A percentile compares a stretch with the other conserved stretches of the same genome.
These are phyloP conservation scores for Letharia columbiana DNA, from an alignment of 495 filamentous ascomycete genomes.

Conservation along the genomic window DNA sequence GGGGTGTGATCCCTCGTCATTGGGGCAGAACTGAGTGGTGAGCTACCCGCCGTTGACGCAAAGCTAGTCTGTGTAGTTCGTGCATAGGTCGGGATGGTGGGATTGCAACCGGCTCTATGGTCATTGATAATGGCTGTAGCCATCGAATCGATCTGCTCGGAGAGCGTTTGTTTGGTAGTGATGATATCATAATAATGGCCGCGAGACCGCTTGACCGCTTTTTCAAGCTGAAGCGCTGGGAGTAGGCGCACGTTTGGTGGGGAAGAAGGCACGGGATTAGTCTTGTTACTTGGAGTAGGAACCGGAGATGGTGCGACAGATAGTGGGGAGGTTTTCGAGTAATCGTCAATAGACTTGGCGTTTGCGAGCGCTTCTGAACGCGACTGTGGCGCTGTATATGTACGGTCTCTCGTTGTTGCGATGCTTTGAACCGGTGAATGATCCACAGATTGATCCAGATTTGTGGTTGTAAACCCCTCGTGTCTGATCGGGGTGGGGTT, in stretches of 20 bases:
- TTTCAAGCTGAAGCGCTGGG: not conserved
- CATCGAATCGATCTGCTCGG: not conserved
- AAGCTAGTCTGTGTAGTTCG: not conserved
- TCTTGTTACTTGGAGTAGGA: not conserved
- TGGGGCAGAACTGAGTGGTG: not conserved
- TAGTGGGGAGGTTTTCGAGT: not conserved
- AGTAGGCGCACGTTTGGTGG: not conserved
- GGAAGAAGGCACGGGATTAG: not conserved
- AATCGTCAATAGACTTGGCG: not conserved
- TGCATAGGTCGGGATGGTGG: not conserved
- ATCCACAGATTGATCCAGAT: not conserved
- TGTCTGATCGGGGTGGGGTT: conserved; percentile 12
- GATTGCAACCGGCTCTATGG: not conserved
- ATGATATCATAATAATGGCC: not conserved
- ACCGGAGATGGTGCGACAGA: not conserved
- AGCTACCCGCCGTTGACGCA: not conserved
- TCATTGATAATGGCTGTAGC: not conserved
- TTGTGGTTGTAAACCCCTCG: not conserved
- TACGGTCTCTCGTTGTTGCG: not conserved
- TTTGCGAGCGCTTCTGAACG: not conserved
- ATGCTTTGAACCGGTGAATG: not conserved
- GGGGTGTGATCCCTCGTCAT: not conserved
- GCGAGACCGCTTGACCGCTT: not conserved
- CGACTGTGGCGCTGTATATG: not conserved
- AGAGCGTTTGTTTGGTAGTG: not conserved